These are phyloP conservation scores for Fusarium setosum DNA, from an alignment of 2,329 filamentous ascomycete genomes.

Conservation along the genomic window DNA sequence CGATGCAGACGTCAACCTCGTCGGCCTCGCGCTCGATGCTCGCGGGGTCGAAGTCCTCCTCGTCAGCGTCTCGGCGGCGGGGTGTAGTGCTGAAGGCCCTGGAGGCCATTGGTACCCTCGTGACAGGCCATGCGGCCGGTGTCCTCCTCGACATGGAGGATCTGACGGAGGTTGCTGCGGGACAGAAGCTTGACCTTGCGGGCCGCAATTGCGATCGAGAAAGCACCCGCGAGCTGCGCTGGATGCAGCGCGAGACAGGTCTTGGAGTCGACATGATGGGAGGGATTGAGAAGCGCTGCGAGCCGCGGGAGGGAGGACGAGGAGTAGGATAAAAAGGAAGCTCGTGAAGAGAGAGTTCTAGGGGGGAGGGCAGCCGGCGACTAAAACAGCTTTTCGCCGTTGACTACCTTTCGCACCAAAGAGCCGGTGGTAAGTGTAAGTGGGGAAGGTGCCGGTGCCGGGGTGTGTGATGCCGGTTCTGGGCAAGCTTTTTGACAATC, in stretches of 20 bases:
- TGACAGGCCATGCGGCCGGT: slow-evolving; percentile 29
- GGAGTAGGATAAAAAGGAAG: not conserved
- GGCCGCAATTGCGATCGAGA: slow-evolving; percentile 44
- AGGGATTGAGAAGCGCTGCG: slow-evolving; percentile 16
- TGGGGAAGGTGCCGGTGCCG: slow-evolving; percentile 16
- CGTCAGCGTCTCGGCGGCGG: slow-evolving; percentile 41
- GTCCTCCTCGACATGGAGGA: slow-evolving; percentile 23
- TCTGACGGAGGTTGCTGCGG: slow-evolving; percentile 33
- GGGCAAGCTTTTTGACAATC: slow-evolving; percentile 36
- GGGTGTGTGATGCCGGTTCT: slow-evolving; percentile 19
- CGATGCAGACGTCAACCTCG: slow-evolving; percentile 95
- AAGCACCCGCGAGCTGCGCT: slow-evolving; percentile 50
- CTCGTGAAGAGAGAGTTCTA: slow-evolving; percentile 13
- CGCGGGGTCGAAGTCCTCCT: slow-evolving; percentile 73
- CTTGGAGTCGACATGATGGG: slow-evolving; percentile 50
- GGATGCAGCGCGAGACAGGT: slow-evolving; percentile 54
- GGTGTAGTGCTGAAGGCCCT: slow-evolving; percentile 52
- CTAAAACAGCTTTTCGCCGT: slow-evolving; percentile 33
- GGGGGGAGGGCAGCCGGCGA: slow-evolving; percentile 30
- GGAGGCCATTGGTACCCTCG: slow-evolving; percentile 33
- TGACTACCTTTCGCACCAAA: slow-evolving; percentile 12
- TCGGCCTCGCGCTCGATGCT: slow-evolving; percentile 88
- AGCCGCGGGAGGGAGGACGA: slow-evolving; percentile 42
- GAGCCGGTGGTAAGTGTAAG: slow-evolving; percentile 20
- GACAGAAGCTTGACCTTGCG: slow-evolving; percentile 36